phyloP scores from a whole-genome alignment of 106 monocot species.

The Cymbidium sinense region DNA sequence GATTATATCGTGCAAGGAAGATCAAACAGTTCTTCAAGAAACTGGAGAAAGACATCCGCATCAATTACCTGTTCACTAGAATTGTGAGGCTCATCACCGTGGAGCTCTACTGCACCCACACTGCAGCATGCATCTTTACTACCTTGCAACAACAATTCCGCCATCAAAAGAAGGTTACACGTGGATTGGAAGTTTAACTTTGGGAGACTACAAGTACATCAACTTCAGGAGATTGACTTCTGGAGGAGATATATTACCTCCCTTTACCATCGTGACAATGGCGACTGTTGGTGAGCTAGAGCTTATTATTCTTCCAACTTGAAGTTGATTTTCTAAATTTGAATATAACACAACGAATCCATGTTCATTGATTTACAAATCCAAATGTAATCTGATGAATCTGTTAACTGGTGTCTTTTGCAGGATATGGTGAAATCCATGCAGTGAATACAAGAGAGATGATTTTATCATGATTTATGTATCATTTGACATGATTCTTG shows the following conservation, averaged over 20 bases:
- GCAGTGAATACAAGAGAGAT: conserved; percentile 60
- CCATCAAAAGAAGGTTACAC: conserved; percentile 33
- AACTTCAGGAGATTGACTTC: conserved; percentile 60
- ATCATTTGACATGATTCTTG: conserved; percentile 11
- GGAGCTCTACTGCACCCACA: conserved; percentile 58
- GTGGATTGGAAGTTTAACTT: conserved; percentile 54
- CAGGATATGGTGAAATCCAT: conserved; percentile 67
- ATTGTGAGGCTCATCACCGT: conserved; percentile 55
- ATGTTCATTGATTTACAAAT: too few relatives aligned
- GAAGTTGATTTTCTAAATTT: neutral
- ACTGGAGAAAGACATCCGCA: conserved; percentile 57
- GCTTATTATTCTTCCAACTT: neutral
- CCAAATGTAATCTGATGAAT: neutral
- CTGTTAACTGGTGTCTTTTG: neutral
- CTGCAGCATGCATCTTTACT: conserved; percentile 60
- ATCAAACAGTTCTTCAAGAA: conserved; percentile 35
- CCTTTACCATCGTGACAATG: conserved; percentile 53
- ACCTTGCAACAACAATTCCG: conserved; percentile 54
- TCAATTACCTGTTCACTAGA: conserved; percentile 55
- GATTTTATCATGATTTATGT: conserved; percentile 19
- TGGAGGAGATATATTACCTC: conserved; percentile 48
- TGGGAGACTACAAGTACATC: conserved; percentile 41
- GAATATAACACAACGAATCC: neutral
- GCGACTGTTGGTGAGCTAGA: conserved; percentile 33
- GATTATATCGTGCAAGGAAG: conserved; percentile 36